Evolutionary conservation across 495 filamentous ascomycete genomes (phyloP), one percentile per base, ranked within the genome.

Genomic region (Achaetomiella virescens): DNA sequence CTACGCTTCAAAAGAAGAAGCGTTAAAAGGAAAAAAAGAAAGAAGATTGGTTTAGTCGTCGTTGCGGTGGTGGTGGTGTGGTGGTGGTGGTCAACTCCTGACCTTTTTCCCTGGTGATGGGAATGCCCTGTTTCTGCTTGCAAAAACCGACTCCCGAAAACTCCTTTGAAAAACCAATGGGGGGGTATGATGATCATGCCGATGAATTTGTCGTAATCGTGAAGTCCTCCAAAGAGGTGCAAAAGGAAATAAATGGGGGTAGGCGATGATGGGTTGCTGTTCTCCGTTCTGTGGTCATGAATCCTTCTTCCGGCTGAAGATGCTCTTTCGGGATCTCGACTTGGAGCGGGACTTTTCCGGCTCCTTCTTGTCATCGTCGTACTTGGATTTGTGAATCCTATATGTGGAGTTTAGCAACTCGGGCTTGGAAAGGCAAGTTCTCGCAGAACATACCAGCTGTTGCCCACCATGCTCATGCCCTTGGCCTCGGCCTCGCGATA

Each of bases 401-500:
- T 11, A 17, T 18, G 36, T 1, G 12, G 11, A 31, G 11, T 31
- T 53, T 42, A 57, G 40, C 11, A 27, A 18, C 15, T 21, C 0
- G 22, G 4, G 11, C 0, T 1, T 6, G 3, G 0, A 20, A 2
- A 20, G n/a, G 6, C 0, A 12, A 1, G 27, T 1, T 36, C 10
- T 24, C n/a, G 12, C n/a, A 5, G 24, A 36, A 78, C 88, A 50
- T 78, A 96, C 93, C 93, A 98, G 75, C 88, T 93, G 69, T 97
- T 97, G 37, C 93, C 93, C 43, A 95, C 87, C 90, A 98, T 97
- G 66, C 83, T 95, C 78, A 96, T 89, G 14, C 93, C 93, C 74
- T 91, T 92, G 24, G 82, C 82, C 68, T 96, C 93, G 0, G 93
- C 93, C 76, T 85, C 77, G 2, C 93, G 84, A 65, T 98, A 98